A percentile compares a stretch with the other conserved stretches of the same genome.
Conservation (phyloP, 78 protist genomes). For the Protostelium mycophagum region DNA sequence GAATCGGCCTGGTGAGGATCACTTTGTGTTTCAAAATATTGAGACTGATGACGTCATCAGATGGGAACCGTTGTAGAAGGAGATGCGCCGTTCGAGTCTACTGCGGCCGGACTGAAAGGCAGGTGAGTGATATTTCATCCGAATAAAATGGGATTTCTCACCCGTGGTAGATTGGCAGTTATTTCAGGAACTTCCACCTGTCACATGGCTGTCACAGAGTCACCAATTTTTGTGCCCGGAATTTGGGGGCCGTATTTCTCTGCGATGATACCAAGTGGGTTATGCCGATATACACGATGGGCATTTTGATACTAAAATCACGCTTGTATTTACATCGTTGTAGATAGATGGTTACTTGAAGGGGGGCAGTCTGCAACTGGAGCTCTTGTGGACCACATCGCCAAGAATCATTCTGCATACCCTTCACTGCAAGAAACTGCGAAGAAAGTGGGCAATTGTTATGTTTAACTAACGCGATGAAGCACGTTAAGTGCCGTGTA, state of each 20-base stretch:
- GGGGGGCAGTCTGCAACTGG: background rate
- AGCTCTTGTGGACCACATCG: background rate
- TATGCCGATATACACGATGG: background rate
- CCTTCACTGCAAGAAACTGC: background rate
- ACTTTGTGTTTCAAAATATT: too few relatives aligned
- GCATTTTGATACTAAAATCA: background rate
- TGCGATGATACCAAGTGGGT: background rate
- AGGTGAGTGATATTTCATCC: too few relatives aligned
- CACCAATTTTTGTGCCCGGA: background rate
- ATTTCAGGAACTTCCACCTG: background rate
- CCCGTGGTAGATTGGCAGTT: too few relatives aligned
- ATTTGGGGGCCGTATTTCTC: background rate
- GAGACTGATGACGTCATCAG: background rate
- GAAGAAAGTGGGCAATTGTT: background rate
- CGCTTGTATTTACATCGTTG: too few relatives aligned
- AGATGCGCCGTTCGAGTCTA: background rate
- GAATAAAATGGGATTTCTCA: too few relatives aligned
- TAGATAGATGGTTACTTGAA: background rate
- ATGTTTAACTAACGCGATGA: too few relatives aligned
- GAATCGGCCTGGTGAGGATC: background rate
- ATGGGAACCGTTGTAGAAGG: background rate
- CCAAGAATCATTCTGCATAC: background rate
- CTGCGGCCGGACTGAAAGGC: background rate
- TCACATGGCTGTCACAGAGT: background rate
- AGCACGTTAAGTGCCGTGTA: too few relatives aligned